phyloP scores from a whole-genome alignment of 805 yeast genomes.

The Wickerhamiella domercqiae region DNA sequence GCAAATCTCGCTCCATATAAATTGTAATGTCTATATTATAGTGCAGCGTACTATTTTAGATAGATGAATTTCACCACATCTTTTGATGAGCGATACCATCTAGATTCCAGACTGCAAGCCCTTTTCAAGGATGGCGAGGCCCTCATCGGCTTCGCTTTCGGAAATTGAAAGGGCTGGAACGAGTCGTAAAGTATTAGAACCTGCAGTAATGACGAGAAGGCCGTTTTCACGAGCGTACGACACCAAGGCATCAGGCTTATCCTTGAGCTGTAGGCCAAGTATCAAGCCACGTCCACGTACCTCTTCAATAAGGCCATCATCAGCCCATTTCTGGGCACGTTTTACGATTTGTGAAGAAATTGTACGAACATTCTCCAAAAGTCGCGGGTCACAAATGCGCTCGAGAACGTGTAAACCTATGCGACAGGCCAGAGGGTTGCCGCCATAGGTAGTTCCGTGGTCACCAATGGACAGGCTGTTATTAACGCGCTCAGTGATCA shows the following conservation, averaged over 20 bases:
- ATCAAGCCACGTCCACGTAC: conserved; percentile 83
- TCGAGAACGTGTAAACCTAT: conserved; percentile 65
- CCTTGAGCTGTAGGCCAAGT: conserved; percentile 63
- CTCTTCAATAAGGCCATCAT: conserved; percentile 34
- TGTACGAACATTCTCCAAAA: conserved; percentile 42
- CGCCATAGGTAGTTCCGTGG: conserved; percentile 97
- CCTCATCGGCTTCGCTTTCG: conserved; percentile 50
- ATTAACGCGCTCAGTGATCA: conserved; percentile 71
- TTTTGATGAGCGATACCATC: conserved; percentile 32
- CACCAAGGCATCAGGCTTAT: conserved; percentile 49
- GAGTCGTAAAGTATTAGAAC: conserved; percentile 75
- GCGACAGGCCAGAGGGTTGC: conserved; percentile 83
- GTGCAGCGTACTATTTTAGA: too few species aligned
- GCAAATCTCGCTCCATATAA: too few species aligned
- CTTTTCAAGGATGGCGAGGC: conserved; percentile 58
- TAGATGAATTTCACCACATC: too few species aligned
- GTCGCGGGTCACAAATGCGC: conserved; percentile 43
- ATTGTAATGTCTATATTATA: too few species aligned
- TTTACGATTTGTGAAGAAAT: conserved; percentile 44
- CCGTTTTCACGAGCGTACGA: conserved; percentile 63
- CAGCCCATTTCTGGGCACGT: conserved; percentile 23
- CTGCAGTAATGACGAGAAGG: conserved; percentile 75
- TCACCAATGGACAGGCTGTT: conserved; percentile 68
- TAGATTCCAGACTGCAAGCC: too few species aligned
- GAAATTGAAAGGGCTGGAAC: conserved; percentile 86